phyloP scores from a whole-genome alignment of 1,284 basidiomycete genomes.

The Ganoderma leucocontextum region DNA sequence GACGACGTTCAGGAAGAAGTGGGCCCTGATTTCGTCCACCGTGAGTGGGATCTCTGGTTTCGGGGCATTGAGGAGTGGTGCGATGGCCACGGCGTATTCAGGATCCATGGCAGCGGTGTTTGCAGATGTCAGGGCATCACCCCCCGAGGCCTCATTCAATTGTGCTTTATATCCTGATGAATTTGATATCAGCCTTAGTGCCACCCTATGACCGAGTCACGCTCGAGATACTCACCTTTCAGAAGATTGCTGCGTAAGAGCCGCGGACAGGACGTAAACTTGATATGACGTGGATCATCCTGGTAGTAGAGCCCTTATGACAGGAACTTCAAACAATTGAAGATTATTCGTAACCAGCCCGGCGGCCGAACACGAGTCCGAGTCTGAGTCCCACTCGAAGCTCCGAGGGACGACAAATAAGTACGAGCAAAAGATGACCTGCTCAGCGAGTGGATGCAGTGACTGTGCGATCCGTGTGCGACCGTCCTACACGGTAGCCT shows the following conservation, averaged over 20 bases:
- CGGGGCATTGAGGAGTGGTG: neutral
- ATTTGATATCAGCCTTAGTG: neutral
- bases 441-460: too few species aligned
- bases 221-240: neutral
- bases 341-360: too few species aligned
- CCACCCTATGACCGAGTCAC: neutral
- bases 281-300: neutral
- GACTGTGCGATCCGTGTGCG: too few species aligned
- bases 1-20: neutral
- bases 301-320: too few species aligned
- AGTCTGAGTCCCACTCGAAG: too few species aligned
- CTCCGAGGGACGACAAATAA: too few species aligned
- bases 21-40: neutral
- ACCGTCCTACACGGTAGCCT: too few species aligned
- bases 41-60: neutral
- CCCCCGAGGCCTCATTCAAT: neutral
- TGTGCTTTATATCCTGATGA: neutral
- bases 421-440: too few species aligned
- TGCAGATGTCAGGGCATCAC: neutral
- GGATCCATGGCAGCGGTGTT: constrained; percentile 1
- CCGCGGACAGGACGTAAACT: neutral
- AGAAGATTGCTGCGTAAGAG: neutral
- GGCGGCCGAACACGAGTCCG: too few species aligned
- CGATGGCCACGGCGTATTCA: constrained; percentile 2
- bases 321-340: too few species aligned